phyloP scores from a whole-genome alignment of 306 rosid species.

The Castanea crenata region DNA sequence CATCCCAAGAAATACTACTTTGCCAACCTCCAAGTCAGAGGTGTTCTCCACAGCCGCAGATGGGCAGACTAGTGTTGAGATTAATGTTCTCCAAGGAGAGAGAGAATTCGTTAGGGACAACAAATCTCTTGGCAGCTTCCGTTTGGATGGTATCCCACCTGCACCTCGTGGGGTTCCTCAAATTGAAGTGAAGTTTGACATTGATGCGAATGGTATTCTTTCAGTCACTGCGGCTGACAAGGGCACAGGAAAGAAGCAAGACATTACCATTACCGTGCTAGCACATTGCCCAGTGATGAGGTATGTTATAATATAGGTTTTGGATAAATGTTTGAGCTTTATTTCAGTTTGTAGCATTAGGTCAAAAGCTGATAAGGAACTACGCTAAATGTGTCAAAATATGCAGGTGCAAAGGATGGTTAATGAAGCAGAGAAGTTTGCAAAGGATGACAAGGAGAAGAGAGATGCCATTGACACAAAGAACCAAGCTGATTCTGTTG shows the following conservation, averaged over 20 bases:
- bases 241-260: constrained; percentile 94
- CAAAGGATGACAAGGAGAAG: constrained; percentile 88
- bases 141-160: constrained; percentile 92
- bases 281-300: constrained; percentile 91
- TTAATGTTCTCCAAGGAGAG: constrained; percentile 91
- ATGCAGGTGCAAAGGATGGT: constrained; percentile 84
- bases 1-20: constrained; percentile 90
- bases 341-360: neutral
- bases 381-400: neutral
- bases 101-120: constrained; percentile 94
- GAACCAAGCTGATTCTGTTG: constrained; percentile 92
- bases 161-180: constrained; percentile 97
- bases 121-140: constrained; percentile 94
- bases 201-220: constrained; percentile 90
- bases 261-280: constrained; percentile 93
- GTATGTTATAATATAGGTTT: constrained; percentile 26
- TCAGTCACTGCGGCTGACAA: constrained; percentile 88
- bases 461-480: constrained; percentile 86
- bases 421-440: constrained; percentile 66
- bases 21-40: constrained; percentile 94
- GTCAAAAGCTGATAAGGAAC: neutral
- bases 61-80: constrained; percentile 93
- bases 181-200: constrained; percentile 92
- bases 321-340: neutral
- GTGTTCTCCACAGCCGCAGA: constrained; percentile 96